Evolutionary conservation across 495 filamentous ascomycete genomes (phyloP).

Genomic region (Evansstolkia leycettana): DNA sequence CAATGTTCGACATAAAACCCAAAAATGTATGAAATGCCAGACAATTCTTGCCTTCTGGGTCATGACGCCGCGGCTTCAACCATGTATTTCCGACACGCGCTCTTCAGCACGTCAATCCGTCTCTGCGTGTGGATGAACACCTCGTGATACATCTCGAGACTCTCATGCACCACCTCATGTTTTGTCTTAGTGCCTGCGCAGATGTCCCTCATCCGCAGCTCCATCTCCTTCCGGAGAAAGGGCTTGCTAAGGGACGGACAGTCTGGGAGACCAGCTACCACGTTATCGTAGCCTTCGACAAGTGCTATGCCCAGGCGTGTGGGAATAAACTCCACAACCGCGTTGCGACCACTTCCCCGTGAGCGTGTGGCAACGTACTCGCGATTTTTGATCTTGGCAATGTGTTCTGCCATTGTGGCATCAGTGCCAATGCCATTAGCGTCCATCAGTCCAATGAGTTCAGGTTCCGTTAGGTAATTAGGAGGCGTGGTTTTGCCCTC

Average conservation of each 20-base stretch:
- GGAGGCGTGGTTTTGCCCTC: conserved; percentile 81
- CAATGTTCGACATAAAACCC: too few species aligned
- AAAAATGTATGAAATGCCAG: too few species aligned
- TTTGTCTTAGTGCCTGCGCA: conserved; percentile 74
- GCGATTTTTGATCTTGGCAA: conserved; percentile 83
- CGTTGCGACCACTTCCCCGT: conserved; percentile 39
- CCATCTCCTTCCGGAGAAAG: conserved; percentile 97
- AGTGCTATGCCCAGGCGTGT: conserved; percentile 82
- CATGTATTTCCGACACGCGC: conserved; percentile 37
- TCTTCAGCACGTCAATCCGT: conserved; percentile 64
- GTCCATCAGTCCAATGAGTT: conserved; percentile 97
- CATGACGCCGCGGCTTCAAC: conserved; percentile 10
- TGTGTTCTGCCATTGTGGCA: conserved; percentile 98
- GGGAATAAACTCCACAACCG: conserved; percentile 78
- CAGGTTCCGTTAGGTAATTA: conserved; percentile 83
- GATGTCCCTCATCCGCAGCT: conserved; percentile 85
- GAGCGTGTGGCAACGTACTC: conserved; percentile 62
- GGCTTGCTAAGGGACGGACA: conserved; percentile 89
- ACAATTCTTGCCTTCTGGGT: too few species aligned
- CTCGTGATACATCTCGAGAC: conserved; percentile 69
- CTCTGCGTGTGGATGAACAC: conserved; percentile 68
- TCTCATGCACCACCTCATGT: conserved; percentile 63
- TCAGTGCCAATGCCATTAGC: conserved; percentile 97
- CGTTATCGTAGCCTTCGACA: conserved; percentile 84
- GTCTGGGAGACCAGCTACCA: conserved; percentile 49